Conservation (phyloP, 225 moss, liverwort and hornwort genomes). For the Lunularia cruciata region DNA sequence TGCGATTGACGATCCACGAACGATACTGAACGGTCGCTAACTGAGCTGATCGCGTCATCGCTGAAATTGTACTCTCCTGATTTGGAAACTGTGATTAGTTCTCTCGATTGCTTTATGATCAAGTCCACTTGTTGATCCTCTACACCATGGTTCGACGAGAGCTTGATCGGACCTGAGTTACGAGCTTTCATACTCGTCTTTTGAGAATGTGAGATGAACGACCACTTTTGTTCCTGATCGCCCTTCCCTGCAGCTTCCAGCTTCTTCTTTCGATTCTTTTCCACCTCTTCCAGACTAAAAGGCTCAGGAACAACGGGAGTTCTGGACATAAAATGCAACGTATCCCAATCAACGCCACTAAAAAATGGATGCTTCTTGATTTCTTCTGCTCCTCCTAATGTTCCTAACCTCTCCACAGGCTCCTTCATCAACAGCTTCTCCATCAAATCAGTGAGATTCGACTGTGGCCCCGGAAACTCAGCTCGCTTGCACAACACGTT, state of each 20-base stretch:
- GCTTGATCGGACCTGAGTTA: constrained; percentile 26
- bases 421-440: constrained; percentile 42
- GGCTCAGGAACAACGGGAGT: constrained; percentile 46
- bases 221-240: constrained; percentile 23
- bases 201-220: constrained; percentile 15
- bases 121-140: constrained; percentile 7
- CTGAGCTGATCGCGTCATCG: background rate
- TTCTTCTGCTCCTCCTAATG: constrained; percentile 39
- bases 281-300: constrained; percentile 38
- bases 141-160: constrained; percentile 1
- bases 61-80: constrained; percentile 13
- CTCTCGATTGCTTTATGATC: background rate
- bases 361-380: constrained; percentile 51
- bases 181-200: background rate
- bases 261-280: constrained; percentile 12
- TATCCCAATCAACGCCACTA: constrained; percentile 45
- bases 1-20: constrained; percentile 2
- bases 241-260: constrained; percentile 18
- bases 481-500: constrained; percentile 39
- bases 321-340: constrained; percentile 34
- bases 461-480: constrained; percentile 23
- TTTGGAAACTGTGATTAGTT: constrained; percentile 1
- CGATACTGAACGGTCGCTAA: background rate
- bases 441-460: constrained; percentile 36
- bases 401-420: constrained; percentile 41